Evolutionary conservation across 2,329 filamentous ascomycete species (phyloP), one percentile per base, ranked within the genome.

Genomic region (Fragosphaeria purpurea): DNA sequence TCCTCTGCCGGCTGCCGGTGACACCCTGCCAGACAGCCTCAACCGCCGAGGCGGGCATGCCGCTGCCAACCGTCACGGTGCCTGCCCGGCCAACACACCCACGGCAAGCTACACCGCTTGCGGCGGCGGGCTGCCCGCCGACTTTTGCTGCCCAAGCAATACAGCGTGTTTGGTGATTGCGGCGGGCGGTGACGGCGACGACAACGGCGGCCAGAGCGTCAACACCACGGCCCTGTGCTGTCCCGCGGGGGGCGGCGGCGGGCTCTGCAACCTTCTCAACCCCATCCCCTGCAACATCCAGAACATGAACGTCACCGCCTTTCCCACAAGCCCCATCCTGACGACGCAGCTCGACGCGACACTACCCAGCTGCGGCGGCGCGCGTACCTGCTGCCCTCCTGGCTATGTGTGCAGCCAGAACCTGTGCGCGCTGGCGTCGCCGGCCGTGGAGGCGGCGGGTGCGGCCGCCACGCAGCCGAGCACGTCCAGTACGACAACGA

Each of bases 191-290:
- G 30, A 3, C 7, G 7, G 5, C 22, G 22, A 35, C 42, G 7
- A 5, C 35, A 9, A 46, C 48, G n/a, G 39, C 39, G n/a, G 31
- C 32, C 9, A 22, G 22, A 22, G 12, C 9, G 34, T 50, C 47
- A 55, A 55, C 32, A 58, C 56, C 0, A 58, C 56, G 6, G 53
- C 51, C n/a, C 22, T 58, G 13, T 60, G 58, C 47, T 60, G 58
- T 41, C 53, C 55, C 1, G 4, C 30, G 1, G 22, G 22, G 22
- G 22, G 22, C 22, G 22, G 22, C 22, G 53, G 55, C 31, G 1
- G 7, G 2, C 22, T 41, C 35, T 60, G 58, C 44, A 31, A n/a
- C 33, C 22, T 30, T 1, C 56, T 60, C 32, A 3, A 31, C 34
- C 44, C 57, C n/a, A 53, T 58, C 30, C 39, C 47, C 35, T 60